A percentile compares a stretch with the other conserved stretches of the same genome.
These are phyloP conservation scores for Coemansia nantahalensis DNA, from an alignment of 192 early-diverging fungal genomes.

Conservation along the genomic window DNA sequence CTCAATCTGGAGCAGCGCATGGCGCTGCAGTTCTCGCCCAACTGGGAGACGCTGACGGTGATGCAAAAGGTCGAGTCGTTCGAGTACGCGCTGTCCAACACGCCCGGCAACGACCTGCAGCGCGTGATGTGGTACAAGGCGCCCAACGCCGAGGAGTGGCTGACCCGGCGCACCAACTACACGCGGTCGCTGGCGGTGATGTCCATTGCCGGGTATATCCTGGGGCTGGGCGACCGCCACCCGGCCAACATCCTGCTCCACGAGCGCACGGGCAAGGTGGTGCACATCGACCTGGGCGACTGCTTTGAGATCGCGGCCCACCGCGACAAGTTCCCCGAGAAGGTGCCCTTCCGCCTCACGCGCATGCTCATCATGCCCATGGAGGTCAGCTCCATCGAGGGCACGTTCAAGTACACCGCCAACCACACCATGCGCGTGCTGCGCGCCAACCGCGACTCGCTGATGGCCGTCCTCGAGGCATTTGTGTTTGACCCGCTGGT, in stretches of 20 bases:
- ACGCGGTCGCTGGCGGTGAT: slow-evolving; percentile 94
- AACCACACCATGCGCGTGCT: slow-evolving; percentile 96
- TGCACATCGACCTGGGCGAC: slow-evolving; percentile 99
- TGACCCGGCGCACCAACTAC: slow-evolving; percentile 97
- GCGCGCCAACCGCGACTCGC: slow-evolving; percentile 91
- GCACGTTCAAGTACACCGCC: slow-evolving; percentile 93
- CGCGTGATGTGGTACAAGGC: slow-evolving; percentile 96
- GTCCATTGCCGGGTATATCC: slow-evolving; percentile 99
- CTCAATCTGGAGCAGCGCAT: slow-evolving; percentile 90
- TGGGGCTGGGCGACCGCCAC: slow-evolving; percentile 96
- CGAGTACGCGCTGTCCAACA: slow-evolving; percentile 88
- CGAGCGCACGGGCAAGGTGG: slow-evolving; percentile 88
- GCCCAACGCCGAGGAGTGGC: slow-evolving; percentile 94
- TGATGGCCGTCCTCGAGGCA: slow-evolving; percentile 99
- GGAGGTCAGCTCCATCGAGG: slow-evolving; percentile 96
- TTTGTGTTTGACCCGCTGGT: slow-evolving; percentile 93
- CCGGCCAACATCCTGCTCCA: slow-evolving; percentile 98
- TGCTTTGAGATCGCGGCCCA: slow-evolving; percentile 98
- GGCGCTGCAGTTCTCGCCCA: slow-evolving; percentile 87
- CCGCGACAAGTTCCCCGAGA: slow-evolving; percentile 95
- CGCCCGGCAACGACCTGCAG: slow-evolving; percentile 95
- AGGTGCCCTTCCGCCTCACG: slow-evolving; percentile 97
- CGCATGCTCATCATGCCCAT: slow-evolving; percentile 97
- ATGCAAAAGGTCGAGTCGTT: slow-evolving; percentile 97
- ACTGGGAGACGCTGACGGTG: slow-evolving; percentile 89